A percentile compares a stretch with the other conserved stretches of the same genome.
Conservation (phyloP, 345 rosid species). For the Linum lewisii region DNA sequence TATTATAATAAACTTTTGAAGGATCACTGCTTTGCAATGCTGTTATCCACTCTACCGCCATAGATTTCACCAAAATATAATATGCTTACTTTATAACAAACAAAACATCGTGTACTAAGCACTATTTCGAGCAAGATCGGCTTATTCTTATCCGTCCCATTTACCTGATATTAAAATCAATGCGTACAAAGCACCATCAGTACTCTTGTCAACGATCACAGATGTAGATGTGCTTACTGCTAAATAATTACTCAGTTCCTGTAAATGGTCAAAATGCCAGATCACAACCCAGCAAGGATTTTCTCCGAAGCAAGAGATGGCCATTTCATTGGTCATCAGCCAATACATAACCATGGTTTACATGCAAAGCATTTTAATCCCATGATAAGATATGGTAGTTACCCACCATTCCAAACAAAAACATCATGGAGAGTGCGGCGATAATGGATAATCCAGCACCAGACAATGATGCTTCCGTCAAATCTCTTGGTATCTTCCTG, state of each 20-base stretch:
- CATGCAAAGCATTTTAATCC: too few species aligned
- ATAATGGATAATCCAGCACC: slow-evolving; percentile 92
- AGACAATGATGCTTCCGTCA: slow-evolving; percentile 92
- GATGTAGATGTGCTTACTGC: slow-evolving; percentile 70
- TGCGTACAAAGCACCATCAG: slow-evolving; percentile 83
- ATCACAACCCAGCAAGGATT: neutral
- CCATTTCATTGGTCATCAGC: neutral
- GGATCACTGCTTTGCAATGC: neutral
- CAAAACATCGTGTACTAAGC: slow-evolving; percentile 2
- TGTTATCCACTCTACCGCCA: neutral
- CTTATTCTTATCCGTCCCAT: neutral
- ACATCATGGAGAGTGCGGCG: slow-evolving; percentile 78
- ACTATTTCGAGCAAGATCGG: neutral
- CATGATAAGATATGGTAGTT: too few species aligned
- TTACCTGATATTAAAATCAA: slow-evolving; percentile 91
- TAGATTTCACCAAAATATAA: neutral
- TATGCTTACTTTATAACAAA: neutral
- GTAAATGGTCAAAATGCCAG: slow-evolving; percentile 13
- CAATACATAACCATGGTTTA: neutral
- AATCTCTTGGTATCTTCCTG: slow-evolving; percentile 79
- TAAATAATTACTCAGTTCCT: slow-evolving; percentile 84
- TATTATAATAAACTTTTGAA: too few species aligned
- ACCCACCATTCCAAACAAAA: slow-evolving; percentile 93
- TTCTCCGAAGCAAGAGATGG: neutral
- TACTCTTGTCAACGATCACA: slow-evolving; percentile 76